Percentiles rank a stretch among this genome's conserved stretches.
These are phyloP conservation scores for Saururus chinensis DNA, from an alignment of 164 flowering plant species.

Conservation along the genomic window DNA sequence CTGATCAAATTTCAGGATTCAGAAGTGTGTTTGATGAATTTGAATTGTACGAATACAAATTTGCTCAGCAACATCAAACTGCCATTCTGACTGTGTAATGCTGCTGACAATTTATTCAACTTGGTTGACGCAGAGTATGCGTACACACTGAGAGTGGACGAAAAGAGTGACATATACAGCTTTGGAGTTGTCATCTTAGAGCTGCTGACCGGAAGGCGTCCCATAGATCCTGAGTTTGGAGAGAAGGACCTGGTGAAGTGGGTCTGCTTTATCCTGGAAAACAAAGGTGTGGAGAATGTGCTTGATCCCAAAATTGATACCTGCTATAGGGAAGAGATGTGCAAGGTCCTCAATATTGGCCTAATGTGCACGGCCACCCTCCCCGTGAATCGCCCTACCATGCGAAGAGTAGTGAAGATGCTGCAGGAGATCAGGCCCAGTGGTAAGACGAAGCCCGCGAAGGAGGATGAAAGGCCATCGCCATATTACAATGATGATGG, in stretches of 20 bases:
- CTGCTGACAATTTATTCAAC: too few species aligned
- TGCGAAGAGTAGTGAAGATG: conserved; percentile 82
- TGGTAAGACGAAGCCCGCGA: conserved; percentile 18
- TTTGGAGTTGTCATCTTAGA: conserved; percentile 90
- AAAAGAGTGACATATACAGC: conserved; percentile 96
- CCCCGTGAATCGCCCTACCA: conserved; percentile 89
- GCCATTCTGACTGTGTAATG: too few species aligned
- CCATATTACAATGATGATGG: conserved; percentile 75
- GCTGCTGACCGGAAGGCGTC: conserved; percentile 68
- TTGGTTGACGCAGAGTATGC: conserved; percentile 68
- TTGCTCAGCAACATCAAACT: too few species aligned
- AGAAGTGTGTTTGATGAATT: too few species aligned
- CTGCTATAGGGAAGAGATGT: conserved; percentile 70
- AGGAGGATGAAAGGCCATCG: conserved; percentile 63
- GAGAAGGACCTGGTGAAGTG: conserved; percentile 92
- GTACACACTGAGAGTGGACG: conserved; percentile 85
- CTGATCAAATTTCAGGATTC: too few species aligned
- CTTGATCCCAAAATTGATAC: conserved; percentile 69
- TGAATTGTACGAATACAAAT: too few species aligned
- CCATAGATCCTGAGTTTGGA: conserved; percentile 74
- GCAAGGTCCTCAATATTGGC: conserved; percentile 69
- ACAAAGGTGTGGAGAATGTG: conserved; percentile 68
- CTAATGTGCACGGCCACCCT: conserved; percentile 82
- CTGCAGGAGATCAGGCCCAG: conserved; percentile 49
- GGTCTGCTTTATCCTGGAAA: conserved; percentile 71